Evolutionary conservation across 495 filamentous ascomycete species (phyloP), one percentile per base, ranked within the genome.

Genomic region (Neurospora africana): DNA sequence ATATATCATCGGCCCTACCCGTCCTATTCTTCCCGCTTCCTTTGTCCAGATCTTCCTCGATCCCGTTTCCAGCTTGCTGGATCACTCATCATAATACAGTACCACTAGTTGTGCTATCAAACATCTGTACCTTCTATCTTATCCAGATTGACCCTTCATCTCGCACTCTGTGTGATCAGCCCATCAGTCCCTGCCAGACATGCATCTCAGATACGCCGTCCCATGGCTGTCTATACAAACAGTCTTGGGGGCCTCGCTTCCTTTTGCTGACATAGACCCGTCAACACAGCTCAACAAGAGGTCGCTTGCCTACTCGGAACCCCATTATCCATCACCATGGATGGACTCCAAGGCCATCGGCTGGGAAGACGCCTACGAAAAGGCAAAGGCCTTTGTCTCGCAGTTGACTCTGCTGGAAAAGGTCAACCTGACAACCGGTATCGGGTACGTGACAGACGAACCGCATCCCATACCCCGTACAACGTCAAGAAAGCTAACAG

Each of bases 381-480:
- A 93, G 75, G 94, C 94, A 6, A 87, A 87, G 73, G 86, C 83
- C 0, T 95, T 97, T 73, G 94, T 97, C 43, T 90, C 89, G 8
- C 88, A 93, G 81, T 82, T 97, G 79, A 97, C 93, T 0, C 81
- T 97, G 72, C 81, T 90, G 13, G 94, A 97, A 84, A 97, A 97
- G 84, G 91, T 97, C 78, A 98, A 98, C 76, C 76, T 98, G 72
- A 97, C 94, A 2, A 97, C 93, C 11, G 94, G 94, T 79, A 85
- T 90, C 73, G 93, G 93, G 85, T 93, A 77, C 81, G 86, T 81
- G 35, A 21, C 30, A 5, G 30, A 67, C 10, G 3, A 43, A 39
- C 11, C n/a, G 3, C 5, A 19, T 15, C 35, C 8, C 4, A n/a
- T 3, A 27, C 41, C 17, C 5, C 15, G 68, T 65, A 6, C 41